These are phyloP conservation scores for Megacollybia marginata DNA, from an alignment of 768 basidiomycete genomes.

Conservation along the genomic window DNA sequence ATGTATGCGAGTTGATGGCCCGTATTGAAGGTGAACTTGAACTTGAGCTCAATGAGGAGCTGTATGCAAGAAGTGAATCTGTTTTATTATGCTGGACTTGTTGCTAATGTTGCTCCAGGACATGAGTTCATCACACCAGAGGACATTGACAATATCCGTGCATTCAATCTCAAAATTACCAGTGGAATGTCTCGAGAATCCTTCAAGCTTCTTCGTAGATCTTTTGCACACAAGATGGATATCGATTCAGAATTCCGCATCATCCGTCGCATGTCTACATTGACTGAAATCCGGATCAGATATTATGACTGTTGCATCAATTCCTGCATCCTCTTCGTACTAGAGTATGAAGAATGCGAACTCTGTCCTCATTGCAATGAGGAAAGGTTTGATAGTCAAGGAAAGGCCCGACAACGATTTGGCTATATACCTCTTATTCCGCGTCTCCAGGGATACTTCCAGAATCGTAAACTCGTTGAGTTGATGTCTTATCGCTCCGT, in stretches of 20 bases:
- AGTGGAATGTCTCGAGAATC: slow-evolving; percentile 19
- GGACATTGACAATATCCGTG: background rate
- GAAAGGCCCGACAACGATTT: slow-evolving; percentile 19
- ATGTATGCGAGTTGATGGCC: too few relatives aligned
- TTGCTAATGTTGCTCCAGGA: too few relatives aligned
- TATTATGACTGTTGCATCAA: too few relatives aligned
- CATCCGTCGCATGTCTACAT: slow-evolving; percentile 15
- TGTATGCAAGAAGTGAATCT: too few relatives aligned
- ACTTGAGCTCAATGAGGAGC: too few relatives aligned
- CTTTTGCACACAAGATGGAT: slow-evolving; percentile 10
- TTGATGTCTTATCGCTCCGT: slow-evolving; percentile 19
- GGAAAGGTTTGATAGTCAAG: slow-evolving; percentile 9
- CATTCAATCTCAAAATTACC: slow-evolving; percentile 16
- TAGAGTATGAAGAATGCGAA: background rate
- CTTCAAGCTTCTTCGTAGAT: slow-evolving; percentile 1
- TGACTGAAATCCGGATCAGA: slow-evolving; percentile 22
- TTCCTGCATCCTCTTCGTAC: slow-evolving; percentile 25
- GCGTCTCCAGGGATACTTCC: slow-evolving; percentile 16
- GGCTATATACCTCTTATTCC: slow-evolving; percentile 22
- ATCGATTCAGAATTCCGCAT: background rate
- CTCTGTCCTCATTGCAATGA: too few relatives aligned
- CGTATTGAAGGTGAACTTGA: too few relatives aligned
- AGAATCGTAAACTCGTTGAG: slow-evolving; percentile 5
- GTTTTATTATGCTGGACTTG: too few relatives aligned
- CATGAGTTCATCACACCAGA: too few relatives aligned